Evolutionary conservation across 805 yeast species (phyloP).

Genomic region (Sugiyamaella lignohabitans): DNA sequence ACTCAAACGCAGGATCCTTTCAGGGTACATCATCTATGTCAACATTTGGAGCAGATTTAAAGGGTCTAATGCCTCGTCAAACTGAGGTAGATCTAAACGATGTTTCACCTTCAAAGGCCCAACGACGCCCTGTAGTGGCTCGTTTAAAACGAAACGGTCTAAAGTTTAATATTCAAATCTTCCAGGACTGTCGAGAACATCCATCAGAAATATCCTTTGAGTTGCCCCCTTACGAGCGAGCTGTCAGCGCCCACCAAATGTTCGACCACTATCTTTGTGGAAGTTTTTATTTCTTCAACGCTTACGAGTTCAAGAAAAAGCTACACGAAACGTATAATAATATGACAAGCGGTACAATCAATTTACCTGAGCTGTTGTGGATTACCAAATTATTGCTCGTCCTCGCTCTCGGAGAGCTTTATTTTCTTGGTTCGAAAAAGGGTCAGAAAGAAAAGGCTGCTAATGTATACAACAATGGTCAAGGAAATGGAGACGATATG

Average conservation of each 20-base stretch:
- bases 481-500: no score
- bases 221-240: conserved; percentile 17
- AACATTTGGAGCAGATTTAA: conserved; percentile 15
- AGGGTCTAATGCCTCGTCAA: conserved; percentile 10
- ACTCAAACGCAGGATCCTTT: background rate
- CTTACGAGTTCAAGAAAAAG: conserved; percentile 9
- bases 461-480: background rate
- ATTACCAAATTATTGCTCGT: conserved; percentile 17
- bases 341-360: background rate
- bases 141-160: background rate
- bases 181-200: conserved; percentile 2
- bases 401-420: conserved; percentile 23
- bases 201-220: conserved; percentile 9
- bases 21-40: conserved; percentile 12
- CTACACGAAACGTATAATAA: conserved; percentile 13
- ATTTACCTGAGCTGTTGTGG: conserved; percentile 12
- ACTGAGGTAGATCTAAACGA: conserved; percentile 2
- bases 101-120: conserved; percentile 1
- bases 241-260: conserved; percentile 11
- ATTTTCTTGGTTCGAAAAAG: conserved; percentile 12
- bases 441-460: background rate
- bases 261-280: conserved; percentile 17
- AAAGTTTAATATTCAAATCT: background rate
- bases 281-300: conserved; percentile 22
- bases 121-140: background rate